Percentiles rank a stretch among this genome's conserved stretches.
These are phyloP conservation scores for Tolypocladium amazonense DNA, from an alignment of 2,329 filamentous ascomycete species.

Conservation along the genomic window DNA sequence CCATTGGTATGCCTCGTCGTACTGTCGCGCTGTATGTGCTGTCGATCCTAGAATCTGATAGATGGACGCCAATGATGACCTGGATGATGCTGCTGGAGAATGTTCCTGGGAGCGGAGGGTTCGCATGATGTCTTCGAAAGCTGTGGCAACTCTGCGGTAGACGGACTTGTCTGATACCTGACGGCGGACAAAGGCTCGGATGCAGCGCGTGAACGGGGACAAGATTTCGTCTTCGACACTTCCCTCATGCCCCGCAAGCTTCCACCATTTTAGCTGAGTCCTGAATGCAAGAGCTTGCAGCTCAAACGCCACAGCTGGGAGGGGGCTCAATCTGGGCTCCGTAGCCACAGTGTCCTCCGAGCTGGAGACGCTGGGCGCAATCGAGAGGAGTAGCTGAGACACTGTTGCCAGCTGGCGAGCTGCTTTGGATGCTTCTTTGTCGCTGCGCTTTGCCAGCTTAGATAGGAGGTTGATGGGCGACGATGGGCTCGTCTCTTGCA, in stretches of 20 bases:
- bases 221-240: constrained; percentile 54
- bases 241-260: constrained; percentile 45
- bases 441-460: constrained; percentile 28
- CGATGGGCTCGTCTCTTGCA: constrained; percentile 39
- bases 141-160: constrained; percentile 21
- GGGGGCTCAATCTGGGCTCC: constrained; percentile 43
- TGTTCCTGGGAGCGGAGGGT: constrained; percentile 23
- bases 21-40: constrained; percentile 32
- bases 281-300: constrained; percentile 55
- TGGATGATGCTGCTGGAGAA: constrained; percentile 23
- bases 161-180: constrained; percentile 25
- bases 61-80: constrained; percentile 33
- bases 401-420: constrained; percentile 56
- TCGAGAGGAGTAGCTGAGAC: constrained; percentile 52
- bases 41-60: constrained; percentile 43
- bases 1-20: constrained; percentile 46
- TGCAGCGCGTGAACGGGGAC: constrained; percentile 52
- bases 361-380: constrained; percentile 57
- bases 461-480: constrained; percentile 51
- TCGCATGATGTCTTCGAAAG: constrained; percentile 20
- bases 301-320: constrained; percentile 47
- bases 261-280: constrained; percentile 56
- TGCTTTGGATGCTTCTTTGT: constrained; percentile 43
- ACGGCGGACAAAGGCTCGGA: constrained; percentile 50
- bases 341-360: constrained; percentile 47